Evolutionary conservation across 177 flowering plant genomes (phyloP).

Genomic region (Tripterygium wilfordii): DNA sequence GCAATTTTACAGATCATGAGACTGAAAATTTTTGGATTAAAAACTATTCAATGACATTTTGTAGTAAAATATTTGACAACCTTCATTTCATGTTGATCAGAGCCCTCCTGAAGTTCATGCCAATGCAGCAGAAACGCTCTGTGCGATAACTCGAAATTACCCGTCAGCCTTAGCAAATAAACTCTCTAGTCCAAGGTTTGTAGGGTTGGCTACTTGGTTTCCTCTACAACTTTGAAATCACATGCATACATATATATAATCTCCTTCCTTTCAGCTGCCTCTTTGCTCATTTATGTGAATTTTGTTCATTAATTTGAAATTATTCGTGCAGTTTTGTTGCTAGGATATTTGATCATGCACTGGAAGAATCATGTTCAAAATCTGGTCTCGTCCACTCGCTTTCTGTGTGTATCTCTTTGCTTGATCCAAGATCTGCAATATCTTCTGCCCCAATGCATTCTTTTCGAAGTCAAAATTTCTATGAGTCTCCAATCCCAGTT

Average conservation of each 20-base stretch:
- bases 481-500: constrained; percentile 54
- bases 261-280: neutral
- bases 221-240: neutral
- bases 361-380: constrained; percentile 70
- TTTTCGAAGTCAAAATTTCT: constrained; percentile 63
- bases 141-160: constrained; percentile 73
- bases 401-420: constrained; percentile 79
- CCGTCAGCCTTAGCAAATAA: constrained; percentile 74
- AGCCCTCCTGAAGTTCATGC: constrained; percentile 89
- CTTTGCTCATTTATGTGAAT: neutral
- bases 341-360: constrained; percentile 73
- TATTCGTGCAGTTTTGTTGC: constrained; percentile 61
- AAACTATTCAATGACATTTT: too few species aligned
- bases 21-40: too few species aligned
- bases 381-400: constrained; percentile 86
- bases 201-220: constrained; percentile 3
- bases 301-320: too few species aligned
- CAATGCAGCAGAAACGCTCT: constrained; percentile 91
- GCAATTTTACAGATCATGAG: too few species aligned
- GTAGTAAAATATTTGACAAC: constrained; percentile 1
- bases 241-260: too few species aligned
- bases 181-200: constrained; percentile 83
- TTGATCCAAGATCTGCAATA: constrained; percentile 74
- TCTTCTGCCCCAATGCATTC: constrained; percentile 54
- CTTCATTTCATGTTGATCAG: constrained; percentile 31